Evolutionary conservation across 129 eudicot species (phyloP).

Genomic region (Silybum marianum): DNA sequence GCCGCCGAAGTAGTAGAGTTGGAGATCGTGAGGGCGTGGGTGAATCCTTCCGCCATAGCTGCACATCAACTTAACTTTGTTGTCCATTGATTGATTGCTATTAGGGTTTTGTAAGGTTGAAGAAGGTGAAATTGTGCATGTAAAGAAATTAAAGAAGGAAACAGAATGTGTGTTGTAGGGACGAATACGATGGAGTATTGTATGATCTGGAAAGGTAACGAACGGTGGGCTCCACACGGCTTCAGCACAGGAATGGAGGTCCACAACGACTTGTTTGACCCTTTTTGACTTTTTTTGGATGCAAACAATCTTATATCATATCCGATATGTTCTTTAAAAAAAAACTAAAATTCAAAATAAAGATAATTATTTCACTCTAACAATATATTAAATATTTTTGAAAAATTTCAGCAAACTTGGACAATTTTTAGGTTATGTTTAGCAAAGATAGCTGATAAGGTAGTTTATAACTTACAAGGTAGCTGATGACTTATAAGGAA

Average conservation of each 20-base stretch:
- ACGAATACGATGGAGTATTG: too few species aligned
- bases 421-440: too few species aligned
- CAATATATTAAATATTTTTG: too few species aligned
- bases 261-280: not conserved
- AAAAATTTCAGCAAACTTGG: too few species aligned
- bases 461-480: too few species aligned
- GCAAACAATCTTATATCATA: not conserved
- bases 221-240: conserved; percentile 6
- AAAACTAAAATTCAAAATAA: too few species aligned
- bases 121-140: not conserved
- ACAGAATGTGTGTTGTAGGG: too few species aligned
- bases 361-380: too few species aligned
- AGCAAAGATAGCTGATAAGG: too few species aligned
- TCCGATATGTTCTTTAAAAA: too few species aligned
- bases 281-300: not conserved
- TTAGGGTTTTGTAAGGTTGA: not conserved
- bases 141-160: not conserved
- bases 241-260: not conserved
- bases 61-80: conserved; percentile 47
- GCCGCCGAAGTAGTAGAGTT: conserved; percentile 61
- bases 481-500: too few species aligned
- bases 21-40: conserved; percentile 31
- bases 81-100: not conserved
- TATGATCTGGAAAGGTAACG: conserved; percentile 1
- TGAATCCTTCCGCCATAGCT: conserved; percentile 67